A percentile compares a stretch with the other conserved stretches of the same genome.
phyloP scores from a whole-genome alignment of 2,329 filamentous ascomycete genomes.

The Kalmusia sp. region DNA sequence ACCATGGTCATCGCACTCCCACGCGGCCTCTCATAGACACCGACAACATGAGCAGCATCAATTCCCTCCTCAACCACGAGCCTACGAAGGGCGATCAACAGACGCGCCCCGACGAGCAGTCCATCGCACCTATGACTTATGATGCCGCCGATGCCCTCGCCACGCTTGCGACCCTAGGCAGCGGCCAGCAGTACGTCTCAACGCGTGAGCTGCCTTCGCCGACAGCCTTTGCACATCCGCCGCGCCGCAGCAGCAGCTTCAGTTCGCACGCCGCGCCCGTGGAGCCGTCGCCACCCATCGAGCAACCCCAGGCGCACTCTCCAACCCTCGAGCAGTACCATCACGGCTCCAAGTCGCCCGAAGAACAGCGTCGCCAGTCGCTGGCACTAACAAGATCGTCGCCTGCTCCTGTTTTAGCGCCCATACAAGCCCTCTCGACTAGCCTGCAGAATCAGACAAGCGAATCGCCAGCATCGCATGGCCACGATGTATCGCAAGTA shows the following conservation, averaged over 20 bases:
- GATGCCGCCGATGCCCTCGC: slow-evolving; percentile 52
- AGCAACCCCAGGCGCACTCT: slow-evolving; percentile 45
- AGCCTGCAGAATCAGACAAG: slow-evolving; percentile 29
- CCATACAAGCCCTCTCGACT: slow-evolving; percentile 45
- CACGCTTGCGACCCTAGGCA: slow-evolving; percentile 41
- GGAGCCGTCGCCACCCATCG: slow-evolving; percentile 48
- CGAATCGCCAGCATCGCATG: slow-evolving; percentile 25
- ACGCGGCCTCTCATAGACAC: slow-evolving; percentile 3
- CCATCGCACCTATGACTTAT: slow-evolving; percentile 31
- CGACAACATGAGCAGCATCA: slow-evolving; percentile 42
- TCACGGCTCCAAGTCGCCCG: slow-evolving; percentile 53
- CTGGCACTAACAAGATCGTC: slow-evolving; percentile 34
- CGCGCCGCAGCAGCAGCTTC: slow-evolving; percentile 45
- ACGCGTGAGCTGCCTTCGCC: slow-evolving; percentile 42
- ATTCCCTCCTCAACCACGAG: slow-evolving; percentile 45
- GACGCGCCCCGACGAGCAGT: slow-evolving; percentile 11
- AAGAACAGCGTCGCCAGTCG: slow-evolving; percentile 50
- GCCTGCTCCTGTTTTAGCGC: slow-evolving; percentile 48
- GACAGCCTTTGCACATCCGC: slow-evolving; percentile 35
- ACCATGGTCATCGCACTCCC: slow-evolving; percentile 7
- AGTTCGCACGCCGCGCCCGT: slow-evolving; percentile 42
- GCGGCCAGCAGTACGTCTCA: slow-evolving; percentile 40
- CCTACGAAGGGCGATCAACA: slow-evolving; percentile 19
- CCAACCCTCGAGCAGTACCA: slow-evolving; percentile 58
- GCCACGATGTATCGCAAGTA: slow-evolving; percentile 33